These are phyloP conservation scores for Kazachstania sp. DNA, from an alignment of 1,139 yeast genomes.

Conservation along the genomic window DNA sequence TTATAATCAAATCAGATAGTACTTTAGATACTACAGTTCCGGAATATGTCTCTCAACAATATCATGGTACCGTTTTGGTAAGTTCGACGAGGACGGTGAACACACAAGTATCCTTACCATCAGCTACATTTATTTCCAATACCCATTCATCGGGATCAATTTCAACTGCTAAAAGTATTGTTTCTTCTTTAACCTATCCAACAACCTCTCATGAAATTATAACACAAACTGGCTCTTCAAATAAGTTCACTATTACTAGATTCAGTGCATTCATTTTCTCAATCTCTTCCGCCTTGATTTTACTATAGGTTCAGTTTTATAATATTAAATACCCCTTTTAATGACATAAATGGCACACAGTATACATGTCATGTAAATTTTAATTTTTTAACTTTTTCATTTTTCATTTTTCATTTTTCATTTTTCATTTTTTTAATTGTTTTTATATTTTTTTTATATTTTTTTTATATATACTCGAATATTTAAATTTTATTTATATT, in stretches of 20 bases:
- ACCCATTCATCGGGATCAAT: neutral
- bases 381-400: no score
- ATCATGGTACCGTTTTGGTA: no score
- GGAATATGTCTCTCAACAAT: no score
- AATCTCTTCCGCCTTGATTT: neutral
- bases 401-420: neutral
- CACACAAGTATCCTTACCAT: no score
- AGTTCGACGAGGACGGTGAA: no score
- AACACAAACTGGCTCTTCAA: neutral
- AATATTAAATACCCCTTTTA: no score
- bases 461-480: neutral
- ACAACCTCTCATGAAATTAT: neutral
- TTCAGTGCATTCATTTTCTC: neutral
- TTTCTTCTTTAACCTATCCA: neutral
- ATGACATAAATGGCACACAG: neutral
- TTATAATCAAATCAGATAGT: no score
- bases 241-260: neutral
- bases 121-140: neutral
- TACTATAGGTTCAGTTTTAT: neutral
- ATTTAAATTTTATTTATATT: neutral
- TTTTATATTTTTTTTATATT: neutral
- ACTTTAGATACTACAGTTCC: no score
- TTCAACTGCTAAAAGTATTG: no score
- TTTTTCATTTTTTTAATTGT: neutral
- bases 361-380: no score